Percentiles rank a stretch among this genome's conserved stretches.
These are phyloP conservation scores for Kodamaea anthophila DNA, from an alignment of 1,139 yeast genomes.

Conservation along the genomic window DNA sequence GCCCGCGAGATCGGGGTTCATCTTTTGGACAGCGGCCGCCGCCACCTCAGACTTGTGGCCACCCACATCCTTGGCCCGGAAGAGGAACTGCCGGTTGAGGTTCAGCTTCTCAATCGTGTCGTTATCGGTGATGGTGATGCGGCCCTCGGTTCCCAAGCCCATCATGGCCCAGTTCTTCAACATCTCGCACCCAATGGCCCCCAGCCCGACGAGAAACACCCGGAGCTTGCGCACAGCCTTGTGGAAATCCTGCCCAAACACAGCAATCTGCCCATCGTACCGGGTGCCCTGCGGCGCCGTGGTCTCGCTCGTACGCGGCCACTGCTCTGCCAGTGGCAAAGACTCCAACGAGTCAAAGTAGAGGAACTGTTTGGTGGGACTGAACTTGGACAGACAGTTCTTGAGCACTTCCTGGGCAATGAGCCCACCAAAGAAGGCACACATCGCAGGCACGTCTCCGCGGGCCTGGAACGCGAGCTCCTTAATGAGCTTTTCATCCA, in stretches of 20 bases:
- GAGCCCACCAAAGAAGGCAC: conserved; percentile 89
- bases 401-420: conserved; percentile 96
- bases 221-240: conserved; percentile 66
- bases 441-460: conserved; percentile 88
- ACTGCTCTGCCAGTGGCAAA: conserved; percentile 56
- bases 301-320: conserved; percentile 60
- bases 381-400: conserved; percentile 90
- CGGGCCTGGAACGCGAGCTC: conserved; percentile 80
- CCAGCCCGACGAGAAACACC: conserved; percentile 92
- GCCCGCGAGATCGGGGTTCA: conserved; percentile 80
- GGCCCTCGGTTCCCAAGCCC: conserved; percentile 88
- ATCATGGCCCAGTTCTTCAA: conserved; percentile 96
- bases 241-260: conserved; percentile 78
- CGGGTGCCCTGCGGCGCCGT: conserved; percentile 75
- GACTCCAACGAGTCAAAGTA: conserved; percentile 94
- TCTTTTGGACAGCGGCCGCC: conserved; percentile 69
- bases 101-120: conserved; percentile 95
- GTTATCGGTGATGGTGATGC: conserved; percentile 81
- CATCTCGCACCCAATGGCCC: conserved; percentile 99
- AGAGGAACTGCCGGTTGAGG: conserved; percentile 90
- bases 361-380: conserved; percentile 84
- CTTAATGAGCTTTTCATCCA: conserved; percentile 61
- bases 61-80: conserved; percentile 93
- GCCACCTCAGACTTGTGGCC: conserved; percentile 87
- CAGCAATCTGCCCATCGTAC: conserved; percentile 91